phyloP scores from a whole-genome alignment of 768 basidiomycete genomes.

The Xerocomellus chrysenteron region DNA sequence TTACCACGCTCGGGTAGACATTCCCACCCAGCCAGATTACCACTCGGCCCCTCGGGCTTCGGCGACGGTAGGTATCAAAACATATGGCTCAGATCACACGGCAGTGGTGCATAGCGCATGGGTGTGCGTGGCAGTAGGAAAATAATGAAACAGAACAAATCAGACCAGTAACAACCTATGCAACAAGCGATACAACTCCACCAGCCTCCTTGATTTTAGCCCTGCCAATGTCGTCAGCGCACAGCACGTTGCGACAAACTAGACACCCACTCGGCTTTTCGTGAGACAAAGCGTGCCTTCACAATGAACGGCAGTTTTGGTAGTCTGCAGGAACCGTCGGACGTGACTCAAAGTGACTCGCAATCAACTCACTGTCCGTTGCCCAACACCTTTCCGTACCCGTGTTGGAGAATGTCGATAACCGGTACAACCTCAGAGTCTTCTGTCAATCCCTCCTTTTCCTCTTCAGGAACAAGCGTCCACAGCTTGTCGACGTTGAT shows the following conservation, averaged over 20 bases:
- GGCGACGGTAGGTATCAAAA: too few relatives aligned
- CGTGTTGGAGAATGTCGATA: constrained; percentile 80
- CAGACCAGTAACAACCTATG: constrained; percentile 44
- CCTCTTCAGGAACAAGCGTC: constrained; percentile 82
- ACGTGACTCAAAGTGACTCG: background rate
- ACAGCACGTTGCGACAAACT: constrained; percentile 11
- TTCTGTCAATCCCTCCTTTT: constrained; percentile 76
- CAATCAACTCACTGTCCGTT: constrained; percentile 73
- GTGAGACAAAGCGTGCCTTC: constrained; percentile 95
- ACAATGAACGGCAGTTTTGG: constrained; percentile 94
- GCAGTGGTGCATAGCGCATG: background rate
- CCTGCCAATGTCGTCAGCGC: constrained; percentile 33
- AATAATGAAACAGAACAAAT: constrained; percentile 24
- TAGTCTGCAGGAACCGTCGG: constrained; percentile 46
- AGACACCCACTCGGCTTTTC: constrained; percentile 68
- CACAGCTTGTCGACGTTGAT: constrained; percentile 99
- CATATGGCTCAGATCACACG: background rate
- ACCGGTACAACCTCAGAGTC: constrained; percentile 88
- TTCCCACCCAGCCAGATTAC: background rate
- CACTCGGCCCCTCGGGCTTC: background rate
- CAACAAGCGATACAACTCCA: constrained; percentile 90
- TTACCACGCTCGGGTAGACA: background rate
- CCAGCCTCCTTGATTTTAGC: constrained; percentile 90
- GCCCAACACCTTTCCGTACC: constrained; percentile 93
- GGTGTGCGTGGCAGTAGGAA: background rate